phyloP scores from a whole-genome alignment of 1,139 yeast genomes.

The Meyerozyma athensensis region DNA sequence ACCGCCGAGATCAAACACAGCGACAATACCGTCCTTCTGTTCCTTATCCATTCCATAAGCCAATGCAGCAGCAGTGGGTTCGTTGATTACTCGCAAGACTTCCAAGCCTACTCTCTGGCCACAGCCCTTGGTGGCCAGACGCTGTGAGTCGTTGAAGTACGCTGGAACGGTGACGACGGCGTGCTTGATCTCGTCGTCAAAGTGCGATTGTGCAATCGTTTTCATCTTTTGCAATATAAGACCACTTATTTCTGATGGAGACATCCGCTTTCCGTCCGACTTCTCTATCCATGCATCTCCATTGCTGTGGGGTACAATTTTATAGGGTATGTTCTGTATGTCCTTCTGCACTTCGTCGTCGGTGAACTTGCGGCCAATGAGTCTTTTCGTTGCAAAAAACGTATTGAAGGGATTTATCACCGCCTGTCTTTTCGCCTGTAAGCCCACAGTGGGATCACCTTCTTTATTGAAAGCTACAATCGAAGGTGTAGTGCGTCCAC shows the following conservation, averaged over 20 bases:
- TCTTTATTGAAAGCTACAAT: conserved; percentile 53
- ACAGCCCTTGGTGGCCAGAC: conserved; percentile 73
- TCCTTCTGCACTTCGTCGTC: conserved; percentile 67
- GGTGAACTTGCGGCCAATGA: conserved; percentile 61
- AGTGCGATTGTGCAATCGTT: conserved; percentile 45
- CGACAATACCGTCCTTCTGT: conserved; percentile 57
- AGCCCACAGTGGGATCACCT: conserved; percentile 47
- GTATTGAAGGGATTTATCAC: conserved; percentile 63
- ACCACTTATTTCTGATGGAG: conserved; percentile 59
- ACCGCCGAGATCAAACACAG: conserved; percentile 80
- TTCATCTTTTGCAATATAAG: conserved; percentile 52
- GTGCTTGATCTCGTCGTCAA: conserved; percentile 35
- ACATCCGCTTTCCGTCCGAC: conserved; percentile 27
- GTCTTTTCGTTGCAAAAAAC: conserved; percentile 68
- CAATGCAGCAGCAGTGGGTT: conserved; percentile 79
- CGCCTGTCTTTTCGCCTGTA: conserved; percentile 65
- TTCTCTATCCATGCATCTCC: conserved; percentile 64
- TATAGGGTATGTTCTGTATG: conserved; percentile 49
- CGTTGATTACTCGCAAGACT: conserved; percentile 66
- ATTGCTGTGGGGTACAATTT: conserved; percentile 45
- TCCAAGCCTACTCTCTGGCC: conserved; percentile 65
- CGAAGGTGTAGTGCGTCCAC: conserved; percentile 69
- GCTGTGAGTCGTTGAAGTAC: conserved; percentile 71
- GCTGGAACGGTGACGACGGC: conserved; percentile 83
- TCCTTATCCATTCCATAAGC: conserved; percentile 65